Conservation (phyloP, 441 rosid genomes). For the Populus hybrid region DNA sequence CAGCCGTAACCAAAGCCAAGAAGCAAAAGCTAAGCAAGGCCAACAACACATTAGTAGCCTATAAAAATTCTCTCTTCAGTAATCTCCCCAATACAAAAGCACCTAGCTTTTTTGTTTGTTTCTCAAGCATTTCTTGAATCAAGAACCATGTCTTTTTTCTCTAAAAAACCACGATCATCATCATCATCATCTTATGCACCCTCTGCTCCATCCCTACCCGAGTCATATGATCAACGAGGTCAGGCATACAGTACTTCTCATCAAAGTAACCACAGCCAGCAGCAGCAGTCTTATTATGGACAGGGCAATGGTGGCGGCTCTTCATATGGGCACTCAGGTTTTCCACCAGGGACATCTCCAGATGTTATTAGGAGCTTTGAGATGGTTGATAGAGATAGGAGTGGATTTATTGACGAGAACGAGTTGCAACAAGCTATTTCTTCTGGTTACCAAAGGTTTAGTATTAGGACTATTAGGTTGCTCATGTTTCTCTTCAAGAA, state of each 20-base stretch:
- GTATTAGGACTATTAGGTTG: slow-evolving; percentile 50
- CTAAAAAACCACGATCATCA: background rate
- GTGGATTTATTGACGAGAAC: slow-evolving; percentile 64
- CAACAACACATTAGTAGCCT: background rate
- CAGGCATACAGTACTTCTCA: slow-evolving; percentile 9
- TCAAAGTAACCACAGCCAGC: slow-evolving; percentile 20
- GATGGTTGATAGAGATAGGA: slow-evolving; percentile 58
- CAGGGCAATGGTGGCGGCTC: background rate
- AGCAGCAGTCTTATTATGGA: slow-evolving; percentile 16
- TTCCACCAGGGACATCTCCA: slow-evolving; percentile 54
- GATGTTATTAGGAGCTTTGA: slow-evolving; percentile 53
- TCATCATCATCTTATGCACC: slow-evolving; percentile 33
- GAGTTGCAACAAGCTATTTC: slow-evolving; percentile 63
- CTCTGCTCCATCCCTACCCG: slow-evolving; percentile 49
- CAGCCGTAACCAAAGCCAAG: background rate
- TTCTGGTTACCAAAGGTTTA: slow-evolving; percentile 48
- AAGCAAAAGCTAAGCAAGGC: background rate
- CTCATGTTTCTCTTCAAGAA: slow-evolving; percentile 65
- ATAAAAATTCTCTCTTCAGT: background rate
- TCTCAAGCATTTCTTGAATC: background rate
- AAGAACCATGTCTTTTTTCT: slow-evolving; percentile 17
- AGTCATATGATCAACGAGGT: slow-evolving; percentile 18
- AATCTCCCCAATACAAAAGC: background rate
- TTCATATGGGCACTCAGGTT: slow-evolving; percentile 21
- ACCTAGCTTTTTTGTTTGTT: background rate